These are phyloP conservation scores for Dictyostelium brefeldianum DNA, from an alignment of 78 protist genomes.

Conservation along the genomic window DNA sequence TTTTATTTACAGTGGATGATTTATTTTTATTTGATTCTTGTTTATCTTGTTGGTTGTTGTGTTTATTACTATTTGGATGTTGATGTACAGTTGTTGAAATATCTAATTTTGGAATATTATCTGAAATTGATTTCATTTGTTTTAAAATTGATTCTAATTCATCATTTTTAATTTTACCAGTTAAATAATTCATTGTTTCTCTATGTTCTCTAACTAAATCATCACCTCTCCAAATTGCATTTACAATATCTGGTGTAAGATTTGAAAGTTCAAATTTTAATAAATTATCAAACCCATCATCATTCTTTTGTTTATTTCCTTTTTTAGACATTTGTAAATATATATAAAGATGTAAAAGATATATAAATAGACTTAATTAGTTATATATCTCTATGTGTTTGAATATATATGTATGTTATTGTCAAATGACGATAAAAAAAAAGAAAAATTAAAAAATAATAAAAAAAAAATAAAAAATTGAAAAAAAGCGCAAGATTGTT, in stretches of 20 bases:
- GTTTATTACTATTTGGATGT: not conserved
- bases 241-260: not conserved
- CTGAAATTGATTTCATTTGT: not conserved
- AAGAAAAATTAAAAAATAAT: not conserved
- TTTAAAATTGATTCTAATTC: slow-evolving; percentile 8
- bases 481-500: not conserved
- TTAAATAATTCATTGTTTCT: not conserved
- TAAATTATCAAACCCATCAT: not conserved
- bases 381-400: not conserved
- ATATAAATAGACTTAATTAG: not conserved
- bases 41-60: not conserved
- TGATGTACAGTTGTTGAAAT: not conserved
- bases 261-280: not conserved
- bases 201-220: not conserved
- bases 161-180: not conserved
- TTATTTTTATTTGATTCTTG: not conserved
- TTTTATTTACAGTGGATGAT: not conserved
- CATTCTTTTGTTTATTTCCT: not conserved
- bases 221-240: slow-evolving; percentile 55
- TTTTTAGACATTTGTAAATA: not conserved
- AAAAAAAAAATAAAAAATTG: not conserved
- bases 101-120: not conserved
- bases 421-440: not conserved
- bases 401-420: not conserved
- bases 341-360: no score